Base-by-base conservation (phyloP, 495 filamentous ascomycete genomes). In the Staphylotrichum tortipilum region DNA sequence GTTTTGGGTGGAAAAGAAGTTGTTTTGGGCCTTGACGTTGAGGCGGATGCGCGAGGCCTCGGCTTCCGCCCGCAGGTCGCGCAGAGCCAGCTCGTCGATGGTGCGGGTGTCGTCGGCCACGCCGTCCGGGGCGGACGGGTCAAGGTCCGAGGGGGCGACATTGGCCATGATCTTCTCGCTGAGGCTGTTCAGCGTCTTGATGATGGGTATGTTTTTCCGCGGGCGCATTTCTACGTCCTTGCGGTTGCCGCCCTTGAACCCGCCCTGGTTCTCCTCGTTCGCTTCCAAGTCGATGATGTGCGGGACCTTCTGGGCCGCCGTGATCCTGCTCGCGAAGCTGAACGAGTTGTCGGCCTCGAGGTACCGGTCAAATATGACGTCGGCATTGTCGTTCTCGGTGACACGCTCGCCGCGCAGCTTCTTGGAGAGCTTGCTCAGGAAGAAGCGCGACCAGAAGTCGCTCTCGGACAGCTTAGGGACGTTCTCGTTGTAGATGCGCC, bases 381-480 rank as follows among this genome's bases (percentile, higher is more conserved):
- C 88, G 1, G 77, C 75, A 24, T 79, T 66, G 63, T 95, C 91
- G 0, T 71, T 70, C 7, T 89, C 87, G 1, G 78, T 78, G 19
- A 94, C 78, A 29, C 85, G 83, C 67, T 95, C 88, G 26, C 92
- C 92, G 44, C 88, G 88, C 37, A 98, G 71, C 61, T 91, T 91
- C 66, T 95, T 96, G 49, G 86, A 89, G 14, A 98, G 72, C 37
- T 85, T 77, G 62, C 86, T 90, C 56, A 84, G 77, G 68, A 98
- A 97, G 66, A 98, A 98, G 35, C 86, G 77, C 11, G 80, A 82
- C 90, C 91, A 97, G 63, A 97, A 98, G 23, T 84, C 81, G 47
- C 76, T 73, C 59, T 94, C 86, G 35, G 70, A 77, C 22, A 95
- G 61, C 50, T 85, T 86, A 3, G 92, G 94, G 6, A 96, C 89